A percentile compares a stretch with the other conserved stretches of the same genome.
These are phyloP conservation scores for Craterostigma plantagineum DNA, from an alignment of 257 asterid species.

Conservation along the genomic window DNA sequence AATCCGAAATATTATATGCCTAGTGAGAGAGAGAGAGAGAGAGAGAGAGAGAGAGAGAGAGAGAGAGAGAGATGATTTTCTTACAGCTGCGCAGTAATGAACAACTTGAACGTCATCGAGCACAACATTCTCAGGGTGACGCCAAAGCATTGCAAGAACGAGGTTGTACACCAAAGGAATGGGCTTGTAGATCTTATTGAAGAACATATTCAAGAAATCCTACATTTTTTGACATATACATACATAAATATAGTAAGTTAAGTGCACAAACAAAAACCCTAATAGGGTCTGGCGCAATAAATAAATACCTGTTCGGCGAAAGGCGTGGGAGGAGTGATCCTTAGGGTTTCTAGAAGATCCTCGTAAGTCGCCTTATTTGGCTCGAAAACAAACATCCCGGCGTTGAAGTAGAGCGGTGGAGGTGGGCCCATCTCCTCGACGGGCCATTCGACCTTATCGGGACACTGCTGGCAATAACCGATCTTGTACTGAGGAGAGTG, in stretches of 20 bases:
- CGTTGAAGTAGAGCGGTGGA: slow-evolving; percentile 43
- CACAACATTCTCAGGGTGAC: slow-evolving; percentile 37
- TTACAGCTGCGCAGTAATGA: slow-evolving; percentile 48
- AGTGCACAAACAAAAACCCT: too few relatives aligned
- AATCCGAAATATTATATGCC: too few relatives aligned
- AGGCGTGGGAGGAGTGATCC: slow-evolving; percentile 34
- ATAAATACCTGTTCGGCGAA: slow-evolving; percentile 37
- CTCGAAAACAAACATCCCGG: slow-evolving; percentile 42
- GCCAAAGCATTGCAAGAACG: slow-evolving; percentile 53
- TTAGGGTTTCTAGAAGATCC: slow-evolving; percentile 23
- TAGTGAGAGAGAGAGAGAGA: too few relatives aligned
- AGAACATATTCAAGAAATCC: slow-evolving; percentile 58
- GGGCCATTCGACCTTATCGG: slow-evolving; percentile 34
- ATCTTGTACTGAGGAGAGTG: slow-evolving; percentile 29
- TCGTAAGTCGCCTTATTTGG: slow-evolving; percentile 28
- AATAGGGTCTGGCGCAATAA: too few relatives aligned
- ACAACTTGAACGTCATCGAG: slow-evolving; percentile 35
- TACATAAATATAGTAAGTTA: too few relatives aligned
- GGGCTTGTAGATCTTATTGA: slow-evolving; percentile 27
- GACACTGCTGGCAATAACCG: slow-evolving; percentile 53
- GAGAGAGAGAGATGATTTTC: slow-evolving; percentile 2
- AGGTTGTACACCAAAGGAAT: slow-evolving; percentile 35
- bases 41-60: too few relatives aligned
- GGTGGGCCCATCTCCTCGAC: slow-evolving; percentile 27
- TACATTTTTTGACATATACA: too few relatives aligned